Percentiles rank a stretch among this genome's conserved stretches.
phyloP scores from a whole-genome alignment of 2,329 filamentous ascomycete species.

The Penicillium brasilianum region DNA sequence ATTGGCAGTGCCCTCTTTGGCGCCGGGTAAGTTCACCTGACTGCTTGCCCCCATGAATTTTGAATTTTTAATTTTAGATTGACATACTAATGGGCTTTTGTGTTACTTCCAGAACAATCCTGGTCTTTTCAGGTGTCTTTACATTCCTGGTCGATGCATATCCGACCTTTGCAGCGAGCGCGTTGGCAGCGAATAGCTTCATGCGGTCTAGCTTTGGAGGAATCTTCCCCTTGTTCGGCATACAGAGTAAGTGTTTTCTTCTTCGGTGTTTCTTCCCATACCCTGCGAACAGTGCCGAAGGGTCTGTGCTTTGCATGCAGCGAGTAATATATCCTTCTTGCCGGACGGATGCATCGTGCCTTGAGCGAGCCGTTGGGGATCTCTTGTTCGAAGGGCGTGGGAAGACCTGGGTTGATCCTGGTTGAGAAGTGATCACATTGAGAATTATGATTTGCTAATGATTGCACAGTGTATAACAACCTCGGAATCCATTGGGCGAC shows the following conservation, averaged over 20 bases:
- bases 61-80: constrained; percentile 5
- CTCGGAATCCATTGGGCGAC: constrained; percentile 55
- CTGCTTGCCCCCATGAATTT: neutral
- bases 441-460: constrained; percentile 29
- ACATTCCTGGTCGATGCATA: constrained; percentile 77
- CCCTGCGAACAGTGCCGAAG: neutral
- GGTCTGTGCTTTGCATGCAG: constrained; percentile 24
- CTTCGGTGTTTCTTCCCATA: constrained; percentile 5
- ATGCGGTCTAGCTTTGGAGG: constrained; percentile 79
- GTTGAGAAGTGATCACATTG: neutral
- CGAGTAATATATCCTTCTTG: constrained; percentile 8
- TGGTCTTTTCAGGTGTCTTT: constrained; percentile 83
- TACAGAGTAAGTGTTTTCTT: constrained; percentile 52
- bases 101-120: constrained; percentile 63
- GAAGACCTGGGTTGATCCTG: neutral
- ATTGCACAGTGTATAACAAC: constrained; percentile 50
- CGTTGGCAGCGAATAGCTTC: constrained; percentile 83
- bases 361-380: constrained; percentile 14
- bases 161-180: constrained; percentile 57
- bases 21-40: constrained; percentile 62
- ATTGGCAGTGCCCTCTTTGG: constrained; percentile 75
- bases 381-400: neutral
- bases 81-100: constrained; percentile 31
- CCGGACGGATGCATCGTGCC: constrained; percentile 18
- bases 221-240: constrained; percentile 75